Percentiles rank a stretch among this genome's conserved stretches.
These are phyloP conservation scores for Podaxis mareebaensis DNA, from an alignment of 768 basidiomycete species.

Conservation along the genomic window DNA sequence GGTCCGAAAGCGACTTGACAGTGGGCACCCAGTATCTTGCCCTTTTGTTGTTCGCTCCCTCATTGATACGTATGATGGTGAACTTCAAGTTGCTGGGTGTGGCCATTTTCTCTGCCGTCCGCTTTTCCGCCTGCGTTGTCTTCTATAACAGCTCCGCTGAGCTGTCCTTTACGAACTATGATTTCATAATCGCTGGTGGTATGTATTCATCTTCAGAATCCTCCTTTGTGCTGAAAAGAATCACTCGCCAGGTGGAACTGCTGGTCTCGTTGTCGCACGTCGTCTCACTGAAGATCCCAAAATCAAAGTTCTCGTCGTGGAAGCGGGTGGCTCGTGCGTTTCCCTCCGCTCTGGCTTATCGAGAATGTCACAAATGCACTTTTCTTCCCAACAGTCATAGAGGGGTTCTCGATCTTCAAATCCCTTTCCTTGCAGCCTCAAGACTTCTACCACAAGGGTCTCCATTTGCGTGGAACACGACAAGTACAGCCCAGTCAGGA, in stretches of 20 bases:
- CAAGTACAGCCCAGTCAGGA: conserved; percentile 26
- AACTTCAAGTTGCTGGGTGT: no score
- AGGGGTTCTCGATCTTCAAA: conserved; percentile 17
- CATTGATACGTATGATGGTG: no score
- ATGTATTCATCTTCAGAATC: not conserved
- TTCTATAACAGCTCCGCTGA: no score
- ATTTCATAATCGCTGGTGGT: conserved; percentile 5
- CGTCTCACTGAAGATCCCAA: conserved; percentile 26
- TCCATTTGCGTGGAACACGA: conserved; percentile 29
- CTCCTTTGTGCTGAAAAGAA: not conserved
- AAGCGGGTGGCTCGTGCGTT: conserved; percentile 27
- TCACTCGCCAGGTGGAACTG: conserved; percentile 20
- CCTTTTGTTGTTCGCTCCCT: no score
- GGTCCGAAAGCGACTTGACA: no score
- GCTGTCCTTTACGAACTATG: not conserved
- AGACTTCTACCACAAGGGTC: conserved; percentile 15
- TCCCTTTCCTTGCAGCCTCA: conserved; percentile 18
- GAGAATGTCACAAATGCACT: not conserved
- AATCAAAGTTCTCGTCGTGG: conserved; percentile 26
- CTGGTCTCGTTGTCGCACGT: conserved; percentile 28
- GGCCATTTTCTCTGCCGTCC: no score
- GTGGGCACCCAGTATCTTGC: no score
- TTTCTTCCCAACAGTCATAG: conserved; percentile 17
- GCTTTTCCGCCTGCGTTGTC: no score
- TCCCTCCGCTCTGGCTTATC: not conserved